phyloP scores from a whole-genome alignment of 495 filamentous ascomycete genomes.

The Penicillium ucsense region DNA sequence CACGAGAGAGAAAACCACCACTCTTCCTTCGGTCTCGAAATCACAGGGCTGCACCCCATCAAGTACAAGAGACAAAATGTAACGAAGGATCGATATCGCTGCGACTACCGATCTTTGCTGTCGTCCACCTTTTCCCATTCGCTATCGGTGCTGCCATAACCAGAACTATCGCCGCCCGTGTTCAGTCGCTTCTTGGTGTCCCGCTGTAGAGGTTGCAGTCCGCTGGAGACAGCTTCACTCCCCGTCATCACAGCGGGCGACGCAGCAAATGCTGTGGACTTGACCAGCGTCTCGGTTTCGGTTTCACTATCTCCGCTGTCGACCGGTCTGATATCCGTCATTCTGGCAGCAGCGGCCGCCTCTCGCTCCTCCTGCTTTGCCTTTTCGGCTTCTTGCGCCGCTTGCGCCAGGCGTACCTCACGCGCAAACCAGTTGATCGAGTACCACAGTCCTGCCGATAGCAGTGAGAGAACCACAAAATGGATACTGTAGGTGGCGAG shows the following conservation, averaged over 20 bases:
- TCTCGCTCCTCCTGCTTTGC: conserved; percentile 22
- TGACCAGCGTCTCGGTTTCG: conserved; percentile 33
- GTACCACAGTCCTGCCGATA: conserved; percentile 79
- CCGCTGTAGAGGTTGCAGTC: conserved; percentile 22
- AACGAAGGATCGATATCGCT: too few species aligned
- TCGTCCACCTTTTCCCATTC: conserved; percentile 49
- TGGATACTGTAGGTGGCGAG: conserved; percentile 78
- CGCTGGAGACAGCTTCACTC: conserved; percentile 14
- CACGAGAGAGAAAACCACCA: too few species aligned
- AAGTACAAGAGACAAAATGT: too few species aligned
- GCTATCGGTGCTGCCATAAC: conserved; percentile 45
- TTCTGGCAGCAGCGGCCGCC: conserved; percentile 18
- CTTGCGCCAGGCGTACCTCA: conserved; percentile 57
- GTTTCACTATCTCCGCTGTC: conserved; percentile 38
- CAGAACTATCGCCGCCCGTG: conserved; percentile 36
- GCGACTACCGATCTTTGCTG: conserved; percentile 3
- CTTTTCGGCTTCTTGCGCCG: conserved; percentile 45
- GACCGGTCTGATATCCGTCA: conserved; percentile 16
- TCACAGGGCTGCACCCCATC: too few species aligned
- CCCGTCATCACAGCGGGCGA: conserved; percentile 13
- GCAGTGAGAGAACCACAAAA: conserved; percentile 67
- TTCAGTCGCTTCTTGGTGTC: conserved; percentile 33
- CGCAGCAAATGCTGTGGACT: conserved; percentile 7
- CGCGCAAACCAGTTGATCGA: conserved; percentile 93
- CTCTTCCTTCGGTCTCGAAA: too few species aligned